Evolutionary conservation across 2,329 filamentous ascomycete genomes (phyloP).

Genomic region (Lasiodiplodia theobromae): DNA sequence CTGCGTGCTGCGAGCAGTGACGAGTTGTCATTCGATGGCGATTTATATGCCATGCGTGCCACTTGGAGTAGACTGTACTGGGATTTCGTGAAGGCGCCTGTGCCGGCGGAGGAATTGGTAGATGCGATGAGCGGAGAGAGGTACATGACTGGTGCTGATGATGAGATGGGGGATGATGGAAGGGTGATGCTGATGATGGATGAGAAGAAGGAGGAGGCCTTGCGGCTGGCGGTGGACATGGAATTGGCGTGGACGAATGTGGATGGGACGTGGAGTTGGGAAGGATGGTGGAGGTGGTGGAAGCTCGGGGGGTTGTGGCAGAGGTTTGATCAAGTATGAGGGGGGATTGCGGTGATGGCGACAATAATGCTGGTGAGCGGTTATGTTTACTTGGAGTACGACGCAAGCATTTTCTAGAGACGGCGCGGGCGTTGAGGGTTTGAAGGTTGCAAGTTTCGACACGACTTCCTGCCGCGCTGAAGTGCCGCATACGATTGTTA

Average conservation of each 20-base stretch:
- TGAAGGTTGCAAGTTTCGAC: background rate
- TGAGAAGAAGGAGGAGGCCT: background rate
- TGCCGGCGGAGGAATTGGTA: background rate
- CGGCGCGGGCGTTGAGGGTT: background rate
- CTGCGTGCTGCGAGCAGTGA: slow-evolving; percentile 31
- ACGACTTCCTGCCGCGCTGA: background rate
- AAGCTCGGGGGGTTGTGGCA: slow-evolving; percentile 15
- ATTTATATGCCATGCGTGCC: slow-evolving; percentile 35
- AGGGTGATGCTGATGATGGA: background rate
- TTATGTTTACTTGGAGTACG: background rate
- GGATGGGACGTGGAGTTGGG: background rate
- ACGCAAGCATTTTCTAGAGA: background rate
- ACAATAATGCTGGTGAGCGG: background rate
- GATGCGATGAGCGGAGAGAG: background rate
- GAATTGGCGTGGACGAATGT: slow-evolving; percentile 24
- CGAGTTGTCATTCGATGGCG: slow-evolving; percentile 35
- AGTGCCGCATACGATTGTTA: background rate
- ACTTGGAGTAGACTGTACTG: slow-evolving; percentile 41
- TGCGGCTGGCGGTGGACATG: slow-evolving; percentile 8
- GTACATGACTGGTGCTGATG: background rate
- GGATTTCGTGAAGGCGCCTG: slow-evolving; percentile 30
- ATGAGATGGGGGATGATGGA: background rate
- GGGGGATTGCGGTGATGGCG: background rate
- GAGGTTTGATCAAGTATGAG: slow-evolving; percentile 12
- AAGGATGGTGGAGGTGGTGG: slow-evolving; percentile 9